Evolutionary conservation across 495 filamentous ascomycete genomes (phyloP), one percentile per base, ranked within the genome.

Genomic region (Trichoderma reesei): DNA sequence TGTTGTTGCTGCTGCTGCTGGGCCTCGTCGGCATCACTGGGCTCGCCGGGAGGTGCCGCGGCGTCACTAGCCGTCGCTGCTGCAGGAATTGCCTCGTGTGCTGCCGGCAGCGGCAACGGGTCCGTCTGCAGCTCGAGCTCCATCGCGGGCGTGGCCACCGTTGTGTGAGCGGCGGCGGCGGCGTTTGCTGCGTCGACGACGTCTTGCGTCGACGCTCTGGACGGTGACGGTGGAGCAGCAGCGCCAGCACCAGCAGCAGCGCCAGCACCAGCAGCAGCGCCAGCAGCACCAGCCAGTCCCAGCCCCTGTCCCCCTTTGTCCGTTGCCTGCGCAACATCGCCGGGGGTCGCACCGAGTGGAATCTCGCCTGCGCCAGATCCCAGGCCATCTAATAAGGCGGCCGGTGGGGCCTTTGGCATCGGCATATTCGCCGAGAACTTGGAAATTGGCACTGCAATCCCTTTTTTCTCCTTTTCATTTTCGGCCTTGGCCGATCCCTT

Each of bases 201-300:
- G 56, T 81, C 73, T 48, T 75, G 76, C 13, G 76, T 75, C 41
- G 81, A 82, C 64, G 82, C 80, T 63, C 77, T 83, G 18, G 82
- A 83, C 48, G 72, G 67, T 4, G 79, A 79, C 39, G 78, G 62
- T 60, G 64, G 72, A 11, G 70, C 60, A 46, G 70, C 48, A 16
- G 62, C 20, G 13, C 26, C 54, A 41, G 69, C 48, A n/a, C n/a
- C n/a, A n/a, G n/a, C n/a, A n/a, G n/a, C n/a, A n/a, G n/a, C n/a
- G n/a, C n/a, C n/a, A n/a, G n/a, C n/a, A n/a, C n/a, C n/a, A n/a
- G n/a, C n/a, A n/a, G n/a, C n/a, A n/a, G n/a, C n/a, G n/a, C n/a
- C n/a, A n/a, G n/a, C n/a, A n/a, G n/a, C n/a, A n/a, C n/a, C n/a
- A n/a, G n/a, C n/a, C n/a, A n/a, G n/a, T n/a, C n/a, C n/a, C n/a